phyloP scores from a whole-genome alignment of 2,329 filamentous ascomycete species.

The Sarocladium kiliense region DNA sequence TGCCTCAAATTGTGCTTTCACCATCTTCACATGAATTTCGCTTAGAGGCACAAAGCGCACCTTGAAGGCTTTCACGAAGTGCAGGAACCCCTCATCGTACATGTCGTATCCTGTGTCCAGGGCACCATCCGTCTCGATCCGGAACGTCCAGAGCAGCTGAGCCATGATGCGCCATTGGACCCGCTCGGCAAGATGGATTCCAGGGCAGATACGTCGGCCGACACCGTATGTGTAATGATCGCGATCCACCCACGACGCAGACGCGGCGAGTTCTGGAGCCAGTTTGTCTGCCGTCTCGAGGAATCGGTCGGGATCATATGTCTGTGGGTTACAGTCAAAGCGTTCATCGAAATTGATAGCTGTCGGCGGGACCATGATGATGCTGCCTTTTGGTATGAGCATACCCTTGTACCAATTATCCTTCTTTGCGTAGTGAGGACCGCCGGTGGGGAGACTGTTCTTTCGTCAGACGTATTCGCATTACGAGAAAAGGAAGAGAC shows the following conservation, averaged over 20 bases:
- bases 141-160: slow-evolving; percentile 3
- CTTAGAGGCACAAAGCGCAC: neutral
- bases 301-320: slow-evolving; percentile 17
- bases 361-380: slow-evolving; percentile 4
- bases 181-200: slow-evolving; percentile 44
- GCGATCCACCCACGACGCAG: slow-evolving; percentile 17
- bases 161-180: slow-evolving; percentile 6
- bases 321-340: slow-evolving; percentile 17
- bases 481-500: neutral
- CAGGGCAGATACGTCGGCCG: slow-evolving; percentile 42
- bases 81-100: slow-evolving; percentile 1
- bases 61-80: slow-evolving; percentile 6
- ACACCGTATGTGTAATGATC: slow-evolving; percentile 43
- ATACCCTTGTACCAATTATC: slow-evolving; percentile 7
- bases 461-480: neutral
- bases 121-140: neutral
- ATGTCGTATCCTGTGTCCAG: neutral
- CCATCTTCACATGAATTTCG: neutral
- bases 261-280: slow-evolving; percentile 16
- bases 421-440: neutral
- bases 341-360: slow-evolving; percentile 17
- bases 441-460: neutral
- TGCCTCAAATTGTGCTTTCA: neutral
- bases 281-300: slow-evolving; percentile 11
- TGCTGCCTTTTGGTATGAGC: neutral